phyloP scores from a whole-genome alignment of 2,329 filamentous ascomycete species.

The Cladosporium sp. region DNA sequence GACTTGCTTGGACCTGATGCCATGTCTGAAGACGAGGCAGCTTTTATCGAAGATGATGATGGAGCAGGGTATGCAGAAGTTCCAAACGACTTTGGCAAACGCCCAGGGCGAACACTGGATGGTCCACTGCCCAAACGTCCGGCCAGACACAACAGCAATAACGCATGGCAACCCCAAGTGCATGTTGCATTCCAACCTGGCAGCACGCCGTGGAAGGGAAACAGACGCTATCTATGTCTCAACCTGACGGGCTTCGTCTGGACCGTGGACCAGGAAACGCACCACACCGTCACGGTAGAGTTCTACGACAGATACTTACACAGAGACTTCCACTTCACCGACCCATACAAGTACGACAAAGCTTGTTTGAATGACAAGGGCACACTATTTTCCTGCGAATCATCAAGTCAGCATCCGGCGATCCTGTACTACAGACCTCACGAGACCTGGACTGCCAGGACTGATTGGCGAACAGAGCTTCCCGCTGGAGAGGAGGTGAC shows the following conservation, averaged over 20 bases:
- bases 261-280: slow-evolving; percentile 92
- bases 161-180: slow-evolving; percentile 61
- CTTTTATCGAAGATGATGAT: slow-evolving; percentile 94
- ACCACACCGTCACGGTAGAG: slow-evolving; percentile 88
- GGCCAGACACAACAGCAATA: slow-evolving; percentile 39
- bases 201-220: slow-evolving; percentile 92
- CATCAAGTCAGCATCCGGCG: slow-evolving; percentile 65
- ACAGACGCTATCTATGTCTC: slow-evolving; percentile 87
- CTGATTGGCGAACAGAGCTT: slow-evolving; percentile 87
- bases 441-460: slow-evolving; percentile 89
- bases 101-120: slow-evolving; percentile 43
- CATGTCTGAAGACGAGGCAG: slow-evolving; percentile 64
- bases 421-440: slow-evolving; percentile 95
- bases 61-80: slow-evolving; percentile 80
- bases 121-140: slow-evolving; percentile 54
- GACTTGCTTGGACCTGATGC: slow-evolving; percentile 70
- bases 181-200: slow-evolving; percentile 91
- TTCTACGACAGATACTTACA: slow-evolving; percentile 95
- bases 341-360: slow-evolving; percentile 94
- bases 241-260: slow-evolving; percentile 94
- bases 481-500: slow-evolving; percentile 82
- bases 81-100: slow-evolving; percentile 64
- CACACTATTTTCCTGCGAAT: slow-evolving; percentile 78
- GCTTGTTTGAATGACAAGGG: slow-evolving; percentile 86
- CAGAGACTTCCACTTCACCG: slow-evolving; percentile 95